A percentile compares a stretch with the other conserved stretches of the same genome.
These are phyloP conservation scores for Phaeotremella fagi DNA, from an alignment of 768 basidiomycete genomes.

Conservation along the genomic window DNA sequence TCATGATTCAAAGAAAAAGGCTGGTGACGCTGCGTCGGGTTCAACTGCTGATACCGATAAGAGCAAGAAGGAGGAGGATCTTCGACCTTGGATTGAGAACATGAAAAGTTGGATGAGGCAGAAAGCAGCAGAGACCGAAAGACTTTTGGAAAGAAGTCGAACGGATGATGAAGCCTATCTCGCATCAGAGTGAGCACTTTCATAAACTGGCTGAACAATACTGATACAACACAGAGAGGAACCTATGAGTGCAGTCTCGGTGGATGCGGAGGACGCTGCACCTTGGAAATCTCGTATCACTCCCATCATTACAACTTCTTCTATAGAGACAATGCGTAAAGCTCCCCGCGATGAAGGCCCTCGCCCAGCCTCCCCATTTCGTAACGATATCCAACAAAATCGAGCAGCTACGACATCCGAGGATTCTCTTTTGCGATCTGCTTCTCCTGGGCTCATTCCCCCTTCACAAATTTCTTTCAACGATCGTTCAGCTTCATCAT, in stretches of 20 bases:
- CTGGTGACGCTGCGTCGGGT: neutral
- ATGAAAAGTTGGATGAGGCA: conserved; percentile 72
- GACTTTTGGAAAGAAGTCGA: conserved; percentile 18
- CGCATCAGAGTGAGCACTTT: conserved; percentile 23
- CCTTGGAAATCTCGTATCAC: conserved; percentile 9
- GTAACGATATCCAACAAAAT: conserved; percentile 10
- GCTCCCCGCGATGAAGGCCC: conserved; percentile 10
- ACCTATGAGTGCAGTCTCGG: conserved; percentile 13
- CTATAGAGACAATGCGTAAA: conserved; percentile 25
- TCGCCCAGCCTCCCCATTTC: conserved; percentile 2
- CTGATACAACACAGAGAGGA: conserved; percentile 16
- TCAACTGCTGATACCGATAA: conserved; percentile 2
- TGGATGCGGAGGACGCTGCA: conserved; percentile 4
- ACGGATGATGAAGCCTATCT: conserved; percentile 15
- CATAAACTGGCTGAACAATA: neutral
- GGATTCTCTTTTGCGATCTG: conserved; percentile 11
- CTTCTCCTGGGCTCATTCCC: conserved; percentile 8
- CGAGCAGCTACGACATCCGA: conserved; percentile 17
- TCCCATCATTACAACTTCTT: conserved; percentile 14
- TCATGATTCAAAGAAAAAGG: conserved; percentile 5
- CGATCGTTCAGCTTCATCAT: conserved; percentile 16
- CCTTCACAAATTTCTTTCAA: conserved; percentile 3
- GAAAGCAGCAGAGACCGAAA: conserved; percentile 35
- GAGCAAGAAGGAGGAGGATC: conserved; percentile 51
- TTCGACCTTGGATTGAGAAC: conserved; percentile 66